Percentiles rank a stretch among this genome's conserved stretches.
Evolutionary conservation across 129 eudicot genomes (phyloP).

Genomic region (Deinandra increscens): DNA sequence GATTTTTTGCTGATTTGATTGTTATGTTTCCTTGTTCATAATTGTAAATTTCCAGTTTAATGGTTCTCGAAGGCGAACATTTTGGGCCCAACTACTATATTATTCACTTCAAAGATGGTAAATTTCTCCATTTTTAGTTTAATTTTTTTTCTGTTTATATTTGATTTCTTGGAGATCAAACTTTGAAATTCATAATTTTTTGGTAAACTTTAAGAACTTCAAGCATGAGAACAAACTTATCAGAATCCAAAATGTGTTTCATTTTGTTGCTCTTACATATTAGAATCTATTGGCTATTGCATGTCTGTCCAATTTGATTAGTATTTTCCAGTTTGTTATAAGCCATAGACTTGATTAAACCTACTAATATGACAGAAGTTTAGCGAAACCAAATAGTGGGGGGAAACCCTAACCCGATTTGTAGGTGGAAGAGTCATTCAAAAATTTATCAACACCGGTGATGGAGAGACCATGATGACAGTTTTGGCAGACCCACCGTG

Average conservation of each 20-base stretch:
- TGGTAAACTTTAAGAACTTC: neutral
- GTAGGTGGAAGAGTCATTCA: constrained; percentile 39
- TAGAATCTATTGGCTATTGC: neutral
- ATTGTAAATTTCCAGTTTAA: too few relatives aligned
- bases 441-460: constrained; percentile 63
- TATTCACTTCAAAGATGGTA: constrained; percentile 8
- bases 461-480: constrained; percentile 81
- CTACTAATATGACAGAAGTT: too few relatives aligned
- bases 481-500: constrained; percentile 90
- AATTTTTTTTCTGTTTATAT: neutral
- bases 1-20: constrained; percentile 9
- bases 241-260: neutral
- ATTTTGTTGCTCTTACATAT: neutral
- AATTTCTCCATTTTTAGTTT: constrained; percentile 5
- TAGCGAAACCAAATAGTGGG: too few relatives aligned
- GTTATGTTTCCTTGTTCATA: neutral
- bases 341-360: too few relatives aligned
- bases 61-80: neutral
- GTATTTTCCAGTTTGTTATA: neutral
- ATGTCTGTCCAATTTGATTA: neutral
- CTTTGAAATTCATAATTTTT: neutral
- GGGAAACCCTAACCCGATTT: constrained; percentile 50
- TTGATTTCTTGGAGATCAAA: neutral
- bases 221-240: neutral
- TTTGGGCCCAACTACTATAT: neutral